Percentiles rank a stretch among this genome's conserved stretches.
phyloP scores from a whole-genome alignment of 352 stramenopile species.

The Phytophthora macrochlamydospora region DNA sequence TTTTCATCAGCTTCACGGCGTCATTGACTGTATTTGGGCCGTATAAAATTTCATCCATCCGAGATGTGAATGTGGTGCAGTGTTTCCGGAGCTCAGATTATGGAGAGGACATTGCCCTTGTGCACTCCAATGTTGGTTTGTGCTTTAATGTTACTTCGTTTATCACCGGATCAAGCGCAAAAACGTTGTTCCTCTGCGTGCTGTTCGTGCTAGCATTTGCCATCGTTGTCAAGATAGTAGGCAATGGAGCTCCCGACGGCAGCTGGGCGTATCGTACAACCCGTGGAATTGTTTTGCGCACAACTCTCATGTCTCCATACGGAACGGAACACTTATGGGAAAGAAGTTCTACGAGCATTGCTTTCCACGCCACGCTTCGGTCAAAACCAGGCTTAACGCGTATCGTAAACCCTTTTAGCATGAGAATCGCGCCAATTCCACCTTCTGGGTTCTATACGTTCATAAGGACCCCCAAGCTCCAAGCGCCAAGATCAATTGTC shows the following conservation, averaged over 20 bases:
- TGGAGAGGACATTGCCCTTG: slow-evolving; percentile 19
- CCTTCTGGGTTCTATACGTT: no score
- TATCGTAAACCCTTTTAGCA: no score
- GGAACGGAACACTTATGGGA: no score
- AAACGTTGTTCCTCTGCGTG: slow-evolving; percentile 18
- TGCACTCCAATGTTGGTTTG: slow-evolving; percentile 11
- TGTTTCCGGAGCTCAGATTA: slow-evolving; percentile 15
- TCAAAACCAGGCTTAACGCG: no score
- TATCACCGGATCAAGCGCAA: slow-evolving; percentile 11
- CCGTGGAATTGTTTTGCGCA: no score
- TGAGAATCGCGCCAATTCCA: no score
- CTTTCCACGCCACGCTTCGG: no score
- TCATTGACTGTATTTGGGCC: slow-evolving; percentile 43
- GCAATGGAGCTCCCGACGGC: neutral
- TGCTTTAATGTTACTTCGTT: slow-evolving; percentile 29
- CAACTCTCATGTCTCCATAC: no score
- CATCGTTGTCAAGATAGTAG: slow-evolving; percentile 12
- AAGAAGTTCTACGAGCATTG: no score
- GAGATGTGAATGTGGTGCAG: neutral
- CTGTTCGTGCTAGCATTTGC: slow-evolving; percentile 3
- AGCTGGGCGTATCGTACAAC: no score
- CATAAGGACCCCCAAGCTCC: no score
- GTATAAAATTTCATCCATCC: slow-evolving; percentile 33
- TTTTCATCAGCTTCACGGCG: slow-evolving; percentile 43
- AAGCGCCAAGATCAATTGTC: no score